phyloP scores from a whole-genome alignment of 2,329 filamentous ascomycete species.

The Colletotrichum gloeosporioides region DNA sequence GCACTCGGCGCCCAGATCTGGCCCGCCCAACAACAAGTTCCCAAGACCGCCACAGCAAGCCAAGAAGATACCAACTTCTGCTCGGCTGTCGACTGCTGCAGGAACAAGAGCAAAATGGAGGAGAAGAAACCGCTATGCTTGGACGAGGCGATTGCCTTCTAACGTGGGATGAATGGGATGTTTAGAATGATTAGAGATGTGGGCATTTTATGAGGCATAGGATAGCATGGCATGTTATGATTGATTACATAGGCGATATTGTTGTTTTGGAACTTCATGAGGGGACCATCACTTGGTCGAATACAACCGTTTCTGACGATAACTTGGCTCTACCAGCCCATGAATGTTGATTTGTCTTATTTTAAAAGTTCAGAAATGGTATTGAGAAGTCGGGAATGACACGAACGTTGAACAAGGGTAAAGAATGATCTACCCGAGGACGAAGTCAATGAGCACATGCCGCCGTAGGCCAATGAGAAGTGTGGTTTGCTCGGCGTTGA shows the following conservation, averaged over 20 bases:
- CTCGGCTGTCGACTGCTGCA: conserved; percentile 36
- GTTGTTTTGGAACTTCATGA: conserved; percentile 4
- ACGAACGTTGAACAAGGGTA: conserved; percentile 38
- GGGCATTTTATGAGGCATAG: neutral
- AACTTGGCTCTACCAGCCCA: neutral
- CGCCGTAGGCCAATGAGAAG: neutral
- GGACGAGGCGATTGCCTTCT: conserved; percentile 28
- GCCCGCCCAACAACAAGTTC: conserved; percentile 49
- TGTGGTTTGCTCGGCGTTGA: neutral
- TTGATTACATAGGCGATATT: neutral
- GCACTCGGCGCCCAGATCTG: conserved; percentile 52
- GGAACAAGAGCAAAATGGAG: conserved; percentile 18
- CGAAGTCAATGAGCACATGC: neutral
- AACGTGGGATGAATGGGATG: neutral
- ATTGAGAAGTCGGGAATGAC: neutral
- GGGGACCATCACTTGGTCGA: neutral
- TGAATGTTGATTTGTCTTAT: neutral
- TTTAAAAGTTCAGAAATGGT: too few relatives aligned
- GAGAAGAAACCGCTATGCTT: conserved; percentile 12
- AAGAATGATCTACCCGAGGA: conserved; percentile 25
- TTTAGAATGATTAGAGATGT: neutral
- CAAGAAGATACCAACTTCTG: conserved; percentile 37
- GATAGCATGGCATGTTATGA: neutral
- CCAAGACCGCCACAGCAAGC: conserved; percentile 28
- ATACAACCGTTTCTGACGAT: neutral